Evolutionary conservation across 1,284 basidiomycete species (phyloP), one percentile per base, ranked within the genome.

Genomic region (Melampsora larici-populina): DNA sequence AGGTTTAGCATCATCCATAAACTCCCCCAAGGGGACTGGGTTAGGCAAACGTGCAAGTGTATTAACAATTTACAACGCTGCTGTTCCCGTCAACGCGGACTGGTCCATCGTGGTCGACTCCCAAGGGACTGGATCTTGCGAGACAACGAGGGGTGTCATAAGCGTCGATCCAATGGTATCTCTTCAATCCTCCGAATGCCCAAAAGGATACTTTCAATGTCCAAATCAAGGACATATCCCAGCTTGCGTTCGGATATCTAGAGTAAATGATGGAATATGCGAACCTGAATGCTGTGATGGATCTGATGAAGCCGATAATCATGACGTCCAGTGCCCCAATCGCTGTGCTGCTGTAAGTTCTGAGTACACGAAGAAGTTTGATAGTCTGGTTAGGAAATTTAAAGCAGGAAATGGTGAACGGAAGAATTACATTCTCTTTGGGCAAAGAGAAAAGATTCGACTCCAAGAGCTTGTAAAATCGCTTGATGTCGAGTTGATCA

Each of bases 241-340:
- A 0, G 86, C 89, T 2, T 87, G 83, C 68, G 91, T 99, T 77
- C 88, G 89, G 17, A 89, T 90, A 76, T 91, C 92, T 31, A 87
- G 92, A 79, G 94, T 99, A n/a, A 90, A 90, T 78, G 96, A 99
- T 83, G 96, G 96, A 1, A 87, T 98, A 49, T 99, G 96, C 83
- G 95, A 99, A 82, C 88, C 89, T 1, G 90, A 94, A 82, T 99
- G 97, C 83, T 99, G 96, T 83, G 96, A 99, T 82, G 97, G 97
- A n/a, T 93, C 93, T 0, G 96, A 99, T 83, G 96, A 99, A 84
- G 86, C 85, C 5, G 83, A 88, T 9, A 93, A 93, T 29, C 83
- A 84, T 69, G 66, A 77, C 62, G 72, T 81, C 5, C 86, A 90
- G 15, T 99, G 96, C 83, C 86, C 88, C 26, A 90, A 98, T 83